Base-by-base conservation (phyloP, 345 rosid species). In the Nephelium lappaceum region DNA sequence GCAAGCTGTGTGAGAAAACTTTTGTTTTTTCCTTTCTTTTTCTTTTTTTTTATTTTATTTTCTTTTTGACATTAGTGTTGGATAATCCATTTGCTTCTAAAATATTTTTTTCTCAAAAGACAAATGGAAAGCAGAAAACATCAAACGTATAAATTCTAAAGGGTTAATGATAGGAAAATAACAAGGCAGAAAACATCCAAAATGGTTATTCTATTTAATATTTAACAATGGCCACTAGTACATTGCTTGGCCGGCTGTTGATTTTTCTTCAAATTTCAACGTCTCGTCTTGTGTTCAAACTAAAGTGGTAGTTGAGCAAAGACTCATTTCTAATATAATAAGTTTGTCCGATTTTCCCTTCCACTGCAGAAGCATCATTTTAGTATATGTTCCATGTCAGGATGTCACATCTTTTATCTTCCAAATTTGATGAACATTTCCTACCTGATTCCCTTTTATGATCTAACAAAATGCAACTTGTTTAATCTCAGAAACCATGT, bases 401-500 rank as follows among this genome's bases (percentile, higher is more conserved):
- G 36, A 31, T 31, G 36, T 2, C 36, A 31, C 36, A 31, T 31
- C 36, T 31, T 31, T 67, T 67, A 12, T 21, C 11, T 43, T 39
- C 16, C 31, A 73, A 75, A 23, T 47, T 47, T 31, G 0, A 0
- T 47, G 15, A 24, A 10, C 14, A 64, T 75, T 43, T 61, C 36
- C 39, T 10, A 38, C 24, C 21, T 10, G 12, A 14, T 57, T 58
- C 7, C n/a, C 12, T n/a, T 57, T 5, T 16, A 0, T 45, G 5
- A 69, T 45, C 55, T 23, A 25, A 25, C 23, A 21, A 43, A 64
- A 71, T 73, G 71, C 60, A n/a, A 27, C 27, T 47, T 14, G 49
- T 39, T 57, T 69, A 43, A 27, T 51, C 36, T 53, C 42, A 9
- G 64, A 53, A 69, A 73, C 31, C 70, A 88, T 88, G 91, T 49